Conservation (phyloP, 2,329 filamentous ascomycete genomes). For the Dothidotthia symphoricarpi region DNA sequence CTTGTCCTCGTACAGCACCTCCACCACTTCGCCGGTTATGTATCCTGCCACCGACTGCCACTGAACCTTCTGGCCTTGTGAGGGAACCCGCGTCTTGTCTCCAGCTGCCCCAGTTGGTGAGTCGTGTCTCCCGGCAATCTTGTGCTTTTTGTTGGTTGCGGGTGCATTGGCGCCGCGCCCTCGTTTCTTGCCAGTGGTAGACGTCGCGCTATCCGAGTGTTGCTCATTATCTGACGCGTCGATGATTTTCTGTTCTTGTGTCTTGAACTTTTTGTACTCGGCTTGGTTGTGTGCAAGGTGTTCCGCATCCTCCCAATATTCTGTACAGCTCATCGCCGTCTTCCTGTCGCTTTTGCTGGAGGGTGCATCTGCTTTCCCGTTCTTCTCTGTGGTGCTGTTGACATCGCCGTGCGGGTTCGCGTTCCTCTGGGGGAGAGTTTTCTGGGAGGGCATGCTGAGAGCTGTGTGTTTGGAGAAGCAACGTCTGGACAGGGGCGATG, state of each 20-base stretch:
- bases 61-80: conserved; percentile 43
- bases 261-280: conserved; percentile 31
- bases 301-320: conserved; percentile 34
- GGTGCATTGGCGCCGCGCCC: conserved; percentile 28
- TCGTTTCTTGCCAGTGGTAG: conserved; percentile 19
- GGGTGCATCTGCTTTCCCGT: no score
- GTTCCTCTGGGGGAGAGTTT: no score
- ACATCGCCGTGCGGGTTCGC: no score
- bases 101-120: conserved; percentile 20
- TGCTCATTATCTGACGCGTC: neutral
- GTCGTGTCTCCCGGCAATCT: conserved; percentile 25
- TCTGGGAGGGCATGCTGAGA: no score
- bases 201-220: neutral
- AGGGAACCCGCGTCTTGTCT: conserved; percentile 43
- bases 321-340: conserved; percentile 30
- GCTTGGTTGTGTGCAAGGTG: conserved; percentile 25
- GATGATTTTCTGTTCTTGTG: conserved; percentile 13
- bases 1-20: conserved; percentile 44
- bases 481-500: no score
- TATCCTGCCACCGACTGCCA: conserved; percentile 45
- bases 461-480: no score
- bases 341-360: conserved; percentile 15
- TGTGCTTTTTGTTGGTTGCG: conserved; percentile 39
- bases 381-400: no score
- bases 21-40: conserved; percentile 45